These are phyloP conservation scores for Fraxinus velutina DNA, from an alignment of 305 asterid species.

Conservation along the genomic window DNA sequence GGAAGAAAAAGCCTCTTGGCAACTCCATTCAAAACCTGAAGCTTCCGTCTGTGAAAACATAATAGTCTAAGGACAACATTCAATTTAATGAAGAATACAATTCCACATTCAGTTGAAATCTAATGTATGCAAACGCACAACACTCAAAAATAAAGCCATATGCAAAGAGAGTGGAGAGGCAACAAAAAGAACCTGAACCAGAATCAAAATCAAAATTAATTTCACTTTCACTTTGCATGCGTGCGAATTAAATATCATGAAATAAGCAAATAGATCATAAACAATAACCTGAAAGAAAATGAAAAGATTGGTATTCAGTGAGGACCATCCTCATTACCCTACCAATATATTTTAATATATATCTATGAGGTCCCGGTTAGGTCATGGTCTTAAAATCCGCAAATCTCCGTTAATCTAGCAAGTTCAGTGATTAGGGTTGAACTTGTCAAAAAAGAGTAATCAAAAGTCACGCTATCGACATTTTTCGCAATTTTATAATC, in stretches of 20 bases:
- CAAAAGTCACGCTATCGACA: background rate
- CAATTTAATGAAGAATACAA: background rate
- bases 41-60: background rate
- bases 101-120: background rate
- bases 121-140: background rate
- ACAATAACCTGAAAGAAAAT: background rate
- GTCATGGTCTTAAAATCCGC: conserved; percentile 1
- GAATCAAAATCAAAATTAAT: background rate
- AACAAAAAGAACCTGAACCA: background rate
- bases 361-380: background rate
- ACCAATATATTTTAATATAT: background rate
- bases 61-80: background rate
- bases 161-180: background rate
- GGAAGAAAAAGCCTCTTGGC: background rate
- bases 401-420: background rate
- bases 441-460: background rate
- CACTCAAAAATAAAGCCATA: background rate
- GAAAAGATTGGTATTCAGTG: background rate
- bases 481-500: background rate
- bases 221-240: background rate
- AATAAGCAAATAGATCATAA: background rate
- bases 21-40: background rate
- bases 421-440: background rate
- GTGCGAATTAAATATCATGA: background rate
- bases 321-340: conserved; percentile 7